These are phyloP conservation scores for Diaporthe sp. DNA, from an alignment of 2,329 filamentous ascomycete genomes.

Conservation along the genomic window DNA sequence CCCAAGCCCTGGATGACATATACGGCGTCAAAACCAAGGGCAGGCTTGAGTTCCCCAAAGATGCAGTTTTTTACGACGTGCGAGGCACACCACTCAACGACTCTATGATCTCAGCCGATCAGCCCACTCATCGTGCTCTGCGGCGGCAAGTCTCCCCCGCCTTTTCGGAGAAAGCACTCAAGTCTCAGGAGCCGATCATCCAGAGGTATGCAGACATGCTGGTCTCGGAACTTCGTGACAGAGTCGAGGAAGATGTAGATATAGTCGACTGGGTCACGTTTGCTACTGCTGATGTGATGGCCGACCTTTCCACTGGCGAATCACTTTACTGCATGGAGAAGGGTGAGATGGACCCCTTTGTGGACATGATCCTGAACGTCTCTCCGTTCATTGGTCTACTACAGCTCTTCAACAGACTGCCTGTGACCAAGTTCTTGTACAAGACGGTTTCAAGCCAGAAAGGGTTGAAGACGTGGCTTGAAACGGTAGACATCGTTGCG, in stretches of 20 bases:
- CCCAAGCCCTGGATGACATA: slow-evolving; percentile 22
- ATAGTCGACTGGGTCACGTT: slow-evolving; percentile 38
- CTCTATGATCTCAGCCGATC: slow-evolving; percentile 36
- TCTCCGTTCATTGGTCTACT: slow-evolving; percentile 1
- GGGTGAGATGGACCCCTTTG: neutral
- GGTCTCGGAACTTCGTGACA: slow-evolving; percentile 42
- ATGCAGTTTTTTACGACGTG: neutral
- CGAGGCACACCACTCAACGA: slow-evolving; percentile 34
- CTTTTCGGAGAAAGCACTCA: slow-evolving; percentile 38
- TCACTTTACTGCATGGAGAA: slow-evolving; percentile 2
- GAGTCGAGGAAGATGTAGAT: slow-evolving; percentile 34
- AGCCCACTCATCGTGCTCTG: slow-evolving; percentile 36
- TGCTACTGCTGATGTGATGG: slow-evolving; percentile 39
- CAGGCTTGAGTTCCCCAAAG: slow-evolving; percentile 25
- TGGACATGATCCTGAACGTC: slow-evolving; percentile 17
- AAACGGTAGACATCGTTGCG: neutral
- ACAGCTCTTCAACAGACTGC: slow-evolving; percentile 1
- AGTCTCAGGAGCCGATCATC: slow-evolving; percentile 42
- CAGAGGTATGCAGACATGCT: slow-evolving; percentile 50
- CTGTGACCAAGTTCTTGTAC: neutral
- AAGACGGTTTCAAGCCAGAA: neutral
- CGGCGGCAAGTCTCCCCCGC: slow-evolving; percentile 38
- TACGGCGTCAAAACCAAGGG: slow-evolving; percentile 26
- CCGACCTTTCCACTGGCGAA: slow-evolving; percentile 39
- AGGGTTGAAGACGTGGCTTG: neutral